phyloP scores from a whole-genome alignment of 2,329 filamentous ascomycete genomes.

The Cladosporium sp. region DNA sequence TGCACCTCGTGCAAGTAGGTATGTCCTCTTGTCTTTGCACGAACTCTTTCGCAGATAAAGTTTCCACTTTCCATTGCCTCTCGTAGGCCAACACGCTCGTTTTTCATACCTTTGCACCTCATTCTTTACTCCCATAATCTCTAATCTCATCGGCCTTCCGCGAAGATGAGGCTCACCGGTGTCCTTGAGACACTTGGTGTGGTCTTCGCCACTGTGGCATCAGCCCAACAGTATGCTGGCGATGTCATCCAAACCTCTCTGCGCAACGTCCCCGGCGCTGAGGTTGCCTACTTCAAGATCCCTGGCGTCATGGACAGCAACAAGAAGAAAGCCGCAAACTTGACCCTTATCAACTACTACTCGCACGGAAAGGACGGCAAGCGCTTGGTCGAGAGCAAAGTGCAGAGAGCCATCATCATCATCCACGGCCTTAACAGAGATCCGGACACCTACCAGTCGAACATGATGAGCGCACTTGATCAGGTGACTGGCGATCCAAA shows the following conservation, averaged over 20 bases:
- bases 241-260: slow-evolving; percentile 29
- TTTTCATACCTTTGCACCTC: background rate
- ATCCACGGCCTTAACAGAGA: slow-evolving; percentile 34
- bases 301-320: slow-evolving; percentile 20
- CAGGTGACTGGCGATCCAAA: slow-evolving; percentile 21
- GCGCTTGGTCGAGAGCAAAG: slow-evolving; percentile 22
- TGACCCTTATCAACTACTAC: slow-evolving; percentile 35
- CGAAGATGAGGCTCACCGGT: slow-evolving; percentile 14
- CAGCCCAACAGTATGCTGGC: slow-evolving; percentile 31
- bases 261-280: slow-evolving; percentile 30
- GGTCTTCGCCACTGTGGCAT: slow-evolving; percentile 3
- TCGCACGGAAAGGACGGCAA: slow-evolving; percentile 25
- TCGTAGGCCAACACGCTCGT: too few species aligned
- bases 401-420: slow-evolving; percentile 34
- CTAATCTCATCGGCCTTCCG: background rate
- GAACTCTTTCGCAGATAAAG: too few species aligned
- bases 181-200: slow-evolving; percentile 15
- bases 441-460: slow-evolving; percentile 32
- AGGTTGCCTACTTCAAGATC: slow-evolving; percentile 33
- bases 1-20: too few species aligned
- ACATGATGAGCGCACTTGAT: slow-evolving; percentile 31
- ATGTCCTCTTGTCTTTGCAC: too few species aligned
- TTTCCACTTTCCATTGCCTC: background rate
- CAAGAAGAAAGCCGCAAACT: slow-evolving; percentile 23
- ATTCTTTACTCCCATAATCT: background rate